Percentiles rank a stretch among this genome's conserved stretches.
phyloP scores from a whole-genome alignment of 768 basidiomycete genomes.

The Tulasnella sp. region DNA sequence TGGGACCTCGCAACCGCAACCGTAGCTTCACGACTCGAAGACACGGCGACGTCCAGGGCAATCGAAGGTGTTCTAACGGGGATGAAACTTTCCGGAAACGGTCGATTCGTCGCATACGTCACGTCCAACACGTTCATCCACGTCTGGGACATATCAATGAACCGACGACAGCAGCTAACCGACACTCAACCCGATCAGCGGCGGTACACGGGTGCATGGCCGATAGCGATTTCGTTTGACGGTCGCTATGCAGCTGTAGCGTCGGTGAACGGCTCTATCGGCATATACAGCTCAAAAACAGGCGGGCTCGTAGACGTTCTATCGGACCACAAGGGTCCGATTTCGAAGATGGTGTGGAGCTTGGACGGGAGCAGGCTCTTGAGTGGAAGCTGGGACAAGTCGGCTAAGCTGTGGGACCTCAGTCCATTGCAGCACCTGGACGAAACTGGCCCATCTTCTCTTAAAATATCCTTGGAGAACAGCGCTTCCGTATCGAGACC shows the following conservation, averaged over 20 bases:
- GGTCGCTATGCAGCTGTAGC: background rate
- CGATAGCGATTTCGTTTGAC: background rate
- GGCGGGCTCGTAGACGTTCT: background rate
- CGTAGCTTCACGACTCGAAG: background rate
- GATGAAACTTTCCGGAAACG: conserved; percentile 10
- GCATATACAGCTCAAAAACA: background rate
- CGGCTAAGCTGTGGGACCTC: conserved; percentile 2
- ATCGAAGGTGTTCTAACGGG: background rate
- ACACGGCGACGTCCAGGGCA: background rate
- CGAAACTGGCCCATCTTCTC: background rate
- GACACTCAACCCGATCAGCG: background rate
- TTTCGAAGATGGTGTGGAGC: background rate
- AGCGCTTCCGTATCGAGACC: background rate
- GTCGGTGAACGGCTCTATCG: background rate
- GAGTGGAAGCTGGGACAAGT: conserved; percentile 14
- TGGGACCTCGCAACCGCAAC: background rate
- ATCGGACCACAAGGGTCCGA: background rate
- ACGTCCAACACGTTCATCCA: background rate
- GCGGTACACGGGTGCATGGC: background rate
- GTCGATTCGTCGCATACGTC: background rate
- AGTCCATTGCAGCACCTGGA: background rate
- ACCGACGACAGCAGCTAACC: background rate
- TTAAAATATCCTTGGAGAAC: background rate
- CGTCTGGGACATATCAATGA: background rate
- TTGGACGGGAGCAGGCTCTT: background rate